Evolutionary conservation across 2,329 filamentous ascomycete genomes (phyloP), one percentile per base, ranked within the genome.

Genomic region (Alternaria angustiovoidea): DNA sequence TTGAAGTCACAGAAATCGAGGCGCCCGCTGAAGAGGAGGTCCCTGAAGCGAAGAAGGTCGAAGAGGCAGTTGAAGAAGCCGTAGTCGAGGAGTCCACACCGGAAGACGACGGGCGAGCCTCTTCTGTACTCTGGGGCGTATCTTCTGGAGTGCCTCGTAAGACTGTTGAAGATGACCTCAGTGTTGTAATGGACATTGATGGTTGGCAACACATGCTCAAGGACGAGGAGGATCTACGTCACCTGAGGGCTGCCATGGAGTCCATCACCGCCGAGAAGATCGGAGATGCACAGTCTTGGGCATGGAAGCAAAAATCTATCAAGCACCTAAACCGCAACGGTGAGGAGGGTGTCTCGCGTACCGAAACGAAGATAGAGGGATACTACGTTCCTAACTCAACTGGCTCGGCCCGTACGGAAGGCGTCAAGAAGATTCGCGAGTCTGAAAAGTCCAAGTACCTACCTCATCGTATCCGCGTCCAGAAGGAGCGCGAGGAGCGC

Each of bases 391-490:
- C 92, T 0, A 99, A 97, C 67, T 63, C 85, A 0, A 93, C 93
- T 9, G 95, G 95, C 34, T 91, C 89, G 69, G 95, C 95, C 57
- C 88, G 95, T 57, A 97, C 95, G 0, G 94, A 99, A 81, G 94
- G 93, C 28, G 89, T 93, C 72, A 94, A 96, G 83, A 96, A 94
- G 83, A 98, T 99, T 57, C 86, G 96, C 63, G 96, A 99, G 77
- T 92, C 93, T 0, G 95, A 99, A 78, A 99, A 99, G 82, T 97
- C 94, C 28, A 97, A 97, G 76, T 99, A 99, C 75, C 86, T 99
- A 7, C 95, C 95, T 41, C 95, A 99, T 83, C 94, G 96, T 66
- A 95, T 99, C 81, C 96, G 96, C 75, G 93, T 99, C 20, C 92
- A 95, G 78, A 95, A 91, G 80, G 92, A 91, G 24, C 88, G 94